Evolutionary conservation across 2,329 filamentous ascomycete genomes (phyloP).

Genomic region (Pseudogymnoascus sp.): DNA sequence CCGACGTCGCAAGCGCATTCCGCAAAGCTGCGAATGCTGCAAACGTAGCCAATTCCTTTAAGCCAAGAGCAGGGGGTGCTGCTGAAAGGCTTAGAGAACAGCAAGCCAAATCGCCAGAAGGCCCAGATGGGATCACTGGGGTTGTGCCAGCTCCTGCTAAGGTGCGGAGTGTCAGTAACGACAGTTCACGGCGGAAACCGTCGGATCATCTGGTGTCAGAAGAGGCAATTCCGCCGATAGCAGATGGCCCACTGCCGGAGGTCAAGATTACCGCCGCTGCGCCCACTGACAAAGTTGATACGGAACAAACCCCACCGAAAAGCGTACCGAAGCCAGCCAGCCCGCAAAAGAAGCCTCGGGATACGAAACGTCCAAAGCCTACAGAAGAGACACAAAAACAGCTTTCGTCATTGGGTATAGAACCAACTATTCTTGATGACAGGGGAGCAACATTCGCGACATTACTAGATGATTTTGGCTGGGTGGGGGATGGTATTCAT

Average conservation of each 20-base stretch:
- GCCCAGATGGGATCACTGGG: constrained; percentile 80
- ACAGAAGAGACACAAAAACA: constrained; percentile 28
- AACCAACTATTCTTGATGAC: constrained; percentile 66
- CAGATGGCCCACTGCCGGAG: constrained; percentile 40
- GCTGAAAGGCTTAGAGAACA: constrained; percentile 61
- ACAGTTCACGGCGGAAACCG: constrained; percentile 28
- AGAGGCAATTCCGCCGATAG: constrained; percentile 20
- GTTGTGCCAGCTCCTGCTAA: constrained; percentile 72
- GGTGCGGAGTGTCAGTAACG: constrained; percentile 32
- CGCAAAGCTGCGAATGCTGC: constrained; percentile 73
- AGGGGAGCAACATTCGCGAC: constrained; percentile 73
- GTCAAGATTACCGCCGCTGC: constrained; percentile 47
- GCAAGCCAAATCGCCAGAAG: constrained; percentile 50
- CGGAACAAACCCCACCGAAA: constrained; percentile 17
- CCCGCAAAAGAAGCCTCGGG: constrained; percentile 7
- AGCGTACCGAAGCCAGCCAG: constrained; percentile 33
- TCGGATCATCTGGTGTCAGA: constrained; percentile 19
- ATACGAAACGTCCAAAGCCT: constrained; percentile 23
- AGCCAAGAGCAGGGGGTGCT: constrained; percentile 79
- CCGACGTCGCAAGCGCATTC: constrained; percentile 67
- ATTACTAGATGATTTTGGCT: constrained; percentile 79
- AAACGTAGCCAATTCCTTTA: constrained; percentile 56
- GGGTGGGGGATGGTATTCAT: constrained; percentile 71
- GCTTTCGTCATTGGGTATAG: constrained; percentile 55
- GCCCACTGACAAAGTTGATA: constrained; percentile 31